These are phyloP conservation scores for Neopestalotiopsis sp. DNA, from an alignment of 2,329 filamentous ascomycete species.

Conservation along the genomic window DNA sequence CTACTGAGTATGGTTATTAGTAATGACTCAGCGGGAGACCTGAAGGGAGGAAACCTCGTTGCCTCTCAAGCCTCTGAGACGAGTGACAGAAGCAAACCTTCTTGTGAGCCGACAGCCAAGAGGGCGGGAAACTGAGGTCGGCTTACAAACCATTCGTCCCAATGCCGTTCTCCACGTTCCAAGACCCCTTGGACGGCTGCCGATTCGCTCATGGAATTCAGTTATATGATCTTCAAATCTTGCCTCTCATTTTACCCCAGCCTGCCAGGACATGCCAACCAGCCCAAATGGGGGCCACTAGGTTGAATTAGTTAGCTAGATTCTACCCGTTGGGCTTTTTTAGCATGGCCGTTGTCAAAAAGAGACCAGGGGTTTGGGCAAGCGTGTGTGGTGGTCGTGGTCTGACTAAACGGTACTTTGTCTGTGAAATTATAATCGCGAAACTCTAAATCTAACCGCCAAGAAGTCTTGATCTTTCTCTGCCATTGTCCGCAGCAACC, in stretches of 20 bases:
- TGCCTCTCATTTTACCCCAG: background rate
- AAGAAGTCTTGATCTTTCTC: background rate
- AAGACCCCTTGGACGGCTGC: background rate
- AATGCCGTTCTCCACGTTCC: no score
- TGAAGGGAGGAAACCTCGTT: background rate
- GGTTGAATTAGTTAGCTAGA: background rate
- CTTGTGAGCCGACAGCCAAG: background rate
- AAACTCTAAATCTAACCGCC: background rate
- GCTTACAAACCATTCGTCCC: background rate
- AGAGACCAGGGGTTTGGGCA: background rate
- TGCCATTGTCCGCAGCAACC: background rate
- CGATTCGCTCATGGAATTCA: background rate
- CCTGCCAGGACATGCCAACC: background rate
- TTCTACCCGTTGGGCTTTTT: background rate
- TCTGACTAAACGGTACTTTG: background rate
- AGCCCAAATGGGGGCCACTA: background rate
- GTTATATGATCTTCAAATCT: background rate
- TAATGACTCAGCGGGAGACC: background rate
- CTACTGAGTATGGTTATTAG: background rate
- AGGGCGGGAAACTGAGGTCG: background rate
- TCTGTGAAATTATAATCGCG: background rate
- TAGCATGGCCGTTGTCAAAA: background rate
- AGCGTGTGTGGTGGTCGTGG: background rate
- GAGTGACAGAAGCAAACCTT: background rate
- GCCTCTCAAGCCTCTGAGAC: background rate